A percentile compares a stretch with the other conserved stretches of the same genome.
phyloP scores from a whole-genome alignment of 169 alveolate species.

The Perkinsus chesapeaki region DNA sequence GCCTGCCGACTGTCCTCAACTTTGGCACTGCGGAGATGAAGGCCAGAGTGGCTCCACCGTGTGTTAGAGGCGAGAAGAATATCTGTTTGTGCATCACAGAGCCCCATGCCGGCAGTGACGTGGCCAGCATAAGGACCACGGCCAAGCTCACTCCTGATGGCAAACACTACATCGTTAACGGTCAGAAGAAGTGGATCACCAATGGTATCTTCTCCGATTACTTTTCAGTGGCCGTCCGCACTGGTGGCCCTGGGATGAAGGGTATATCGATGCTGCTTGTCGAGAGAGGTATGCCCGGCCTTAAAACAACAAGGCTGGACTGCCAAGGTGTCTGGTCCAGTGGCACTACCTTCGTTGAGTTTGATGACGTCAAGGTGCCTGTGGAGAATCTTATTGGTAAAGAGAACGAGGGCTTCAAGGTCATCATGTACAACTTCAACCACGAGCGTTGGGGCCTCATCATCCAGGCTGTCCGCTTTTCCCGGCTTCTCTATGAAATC shows the following conservation, averaged over 20 bases:
- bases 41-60: background rate
- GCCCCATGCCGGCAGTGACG: slow-evolving; percentile 30
- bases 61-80: slow-evolving; percentile 24
- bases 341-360: slow-evolving; percentile 29
- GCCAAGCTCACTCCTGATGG: slow-evolving; percentile 24
- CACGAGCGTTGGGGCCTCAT: slow-evolving; percentile 37
- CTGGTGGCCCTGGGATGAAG: slow-evolving; percentile 36
- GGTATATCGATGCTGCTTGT: slow-evolving; percentile 19
- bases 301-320: slow-evolving; percentile 24
- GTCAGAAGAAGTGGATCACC: slow-evolving; percentile 40
- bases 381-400: slow-evolving; percentile 13
- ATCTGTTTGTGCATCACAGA: slow-evolving; percentile 31
- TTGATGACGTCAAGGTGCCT: slow-evolving; percentile 21
- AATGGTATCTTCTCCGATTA: slow-evolving; percentile 33
- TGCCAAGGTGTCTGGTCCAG: slow-evolving; percentile 29
- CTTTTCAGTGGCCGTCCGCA: slow-evolving; percentile 35
- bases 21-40: slow-evolving; percentile 16
- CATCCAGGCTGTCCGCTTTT: slow-evolving; percentile 24
- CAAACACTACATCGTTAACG: slow-evolving; percentile 31
- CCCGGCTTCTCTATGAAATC: slow-evolving; percentile 23
- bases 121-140: slow-evolving; percentile 21
- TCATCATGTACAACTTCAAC: slow-evolving; percentile 28
- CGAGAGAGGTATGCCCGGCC: slow-evolving; percentile 18
- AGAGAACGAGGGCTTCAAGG: slow-evolving; percentile 7
- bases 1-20: slow-evolving; percentile 29